Base-by-base conservation (phyloP, 306 rosid genomes). In the Vigna unguiculata region DNA sequence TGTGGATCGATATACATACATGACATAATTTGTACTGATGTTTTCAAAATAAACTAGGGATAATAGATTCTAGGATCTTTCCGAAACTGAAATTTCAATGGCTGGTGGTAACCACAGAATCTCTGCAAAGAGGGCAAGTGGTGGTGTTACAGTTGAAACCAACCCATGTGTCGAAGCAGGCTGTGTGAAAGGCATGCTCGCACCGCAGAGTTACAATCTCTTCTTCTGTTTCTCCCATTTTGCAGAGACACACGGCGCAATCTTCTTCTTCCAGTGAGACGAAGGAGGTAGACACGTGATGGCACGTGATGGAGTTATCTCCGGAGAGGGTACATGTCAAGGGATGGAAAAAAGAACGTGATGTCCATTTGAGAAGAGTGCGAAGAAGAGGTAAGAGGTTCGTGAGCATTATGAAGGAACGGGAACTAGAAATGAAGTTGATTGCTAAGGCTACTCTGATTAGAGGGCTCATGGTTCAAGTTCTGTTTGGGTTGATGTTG, bases 101-200 rank as follows among this genome's bases (percentile, higher is more conserved):
- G 0, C 1, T 74, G 11, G 65, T 5, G 47, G 80, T 20, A 76
- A 2, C 80, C 15, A 85, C 36, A 25, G 69, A 70, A 1, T 75
- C 32, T 19, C 90, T 84, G 46, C 94, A 90, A 38, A 90, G 86
- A 36, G 94, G 94, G 20, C 94, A 90, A 2, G 83, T 84, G 7
- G 36, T 40, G 11, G 46, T 9, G 46, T 2, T 21, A 13, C 14
- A 59, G 1, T 72, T 75, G 38, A 64, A 65, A 0, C 40, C 54
- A 15, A 78, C 19, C 91, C 91, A 90, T 6, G 73, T 75, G 11
- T 87, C 79, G 38, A 90, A 76, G 67, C 94, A 90, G 21, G 7
- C 46, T 49, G 49, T 69, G 52, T 90, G 94, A 47, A 84, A 87
- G 3, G 61, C 22, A 71, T 90, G 94, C 0, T 61, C 49, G 52